Evolutionary conservation across 2,329 filamentous ascomycete genomes (phyloP).

Genomic region (Diplodia seriata): DNA sequence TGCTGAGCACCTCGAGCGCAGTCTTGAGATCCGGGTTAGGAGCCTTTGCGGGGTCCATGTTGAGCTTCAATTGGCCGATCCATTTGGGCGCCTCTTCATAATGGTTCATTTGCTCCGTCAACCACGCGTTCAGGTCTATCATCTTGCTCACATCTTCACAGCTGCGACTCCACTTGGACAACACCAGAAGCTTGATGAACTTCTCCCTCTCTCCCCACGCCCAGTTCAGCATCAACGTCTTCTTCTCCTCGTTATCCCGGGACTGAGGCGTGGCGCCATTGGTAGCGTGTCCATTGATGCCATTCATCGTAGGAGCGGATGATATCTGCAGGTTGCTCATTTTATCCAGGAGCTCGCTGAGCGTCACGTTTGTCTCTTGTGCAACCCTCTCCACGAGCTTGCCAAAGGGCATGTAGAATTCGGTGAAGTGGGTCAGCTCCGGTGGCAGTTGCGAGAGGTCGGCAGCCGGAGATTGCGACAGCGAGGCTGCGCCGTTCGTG

Average conservation of each 20-base stretch:
- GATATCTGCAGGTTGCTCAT: slow-evolving; percentile 70
- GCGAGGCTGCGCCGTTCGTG: slow-evolving; percentile 32
- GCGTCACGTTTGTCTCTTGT: slow-evolving; percentile 80
- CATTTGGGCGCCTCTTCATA: slow-evolving; percentile 61
- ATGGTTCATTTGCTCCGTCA: slow-evolving; percentile 52
- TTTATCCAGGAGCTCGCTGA: slow-evolving; percentile 72
- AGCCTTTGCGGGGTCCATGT: slow-evolving; percentile 74
- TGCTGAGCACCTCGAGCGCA: slow-evolving; percentile 82
- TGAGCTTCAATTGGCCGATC: slow-evolving; percentile 72
- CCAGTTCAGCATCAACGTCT: slow-evolving; percentile 76
- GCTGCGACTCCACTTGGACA: slow-evolving; percentile 87
- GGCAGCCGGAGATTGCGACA: slow-evolving; percentile 30
- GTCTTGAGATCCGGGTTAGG: slow-evolving; percentile 91
- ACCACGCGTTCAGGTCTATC: slow-evolving; percentile 83
- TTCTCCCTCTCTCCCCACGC: slow-evolving; percentile 79
- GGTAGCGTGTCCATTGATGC: slow-evolving; percentile 42
- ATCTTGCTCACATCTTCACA: slow-evolving; percentile 81
- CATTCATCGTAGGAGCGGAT: slow-evolving; percentile 55
- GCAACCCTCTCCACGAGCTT: slow-evolving; percentile 78
- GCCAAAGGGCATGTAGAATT: slow-evolving; percentile 74
- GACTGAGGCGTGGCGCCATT: slow-evolving; percentile 54
- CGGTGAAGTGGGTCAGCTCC: slow-evolving; percentile 72
- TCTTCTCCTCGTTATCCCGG: slow-evolving; percentile 75
- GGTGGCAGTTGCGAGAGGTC: slow-evolving; percentile 52
- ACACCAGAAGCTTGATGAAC: slow-evolving; percentile 91